phyloP scores from a whole-genome alignment of 1,284 basidiomycete genomes.

The Thelephora terrestris region DNA sequence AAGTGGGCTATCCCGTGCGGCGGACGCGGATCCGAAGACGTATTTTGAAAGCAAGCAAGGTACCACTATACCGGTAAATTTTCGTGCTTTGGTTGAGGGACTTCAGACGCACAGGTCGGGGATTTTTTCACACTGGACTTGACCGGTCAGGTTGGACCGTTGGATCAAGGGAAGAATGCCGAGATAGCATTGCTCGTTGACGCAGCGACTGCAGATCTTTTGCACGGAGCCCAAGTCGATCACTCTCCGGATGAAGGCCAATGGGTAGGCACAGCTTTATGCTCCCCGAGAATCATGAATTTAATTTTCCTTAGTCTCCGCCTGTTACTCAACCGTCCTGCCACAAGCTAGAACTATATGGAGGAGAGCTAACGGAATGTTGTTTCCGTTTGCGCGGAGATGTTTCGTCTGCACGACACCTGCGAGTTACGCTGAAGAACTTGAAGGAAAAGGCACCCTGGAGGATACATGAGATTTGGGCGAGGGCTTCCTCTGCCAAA shows the following conservation, averaged over 20 bases:
- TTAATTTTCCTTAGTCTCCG: too few relatives aligned
- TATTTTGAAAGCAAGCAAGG: slow-evolving; percentile 33
- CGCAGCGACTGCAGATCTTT: slow-evolving; percentile 18
- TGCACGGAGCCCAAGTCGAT: neutral
- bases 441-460: neutral
- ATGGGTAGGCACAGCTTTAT: too few relatives aligned
- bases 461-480: neutral
- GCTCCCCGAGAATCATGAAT: too few relatives aligned
- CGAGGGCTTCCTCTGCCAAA: neutral
- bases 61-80: neutral
- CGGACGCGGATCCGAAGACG: slow-evolving; percentile 39
- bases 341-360: too few relatives aligned
- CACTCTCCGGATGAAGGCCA: too few relatives aligned
- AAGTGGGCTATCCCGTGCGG: slow-evolving; percentile 42
- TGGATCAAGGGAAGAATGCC: slow-evolving; percentile 14
- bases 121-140: slow-evolving; percentile 40
- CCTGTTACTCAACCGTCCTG: too few relatives aligned
- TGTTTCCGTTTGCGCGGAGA: neutral
- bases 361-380: neutral
- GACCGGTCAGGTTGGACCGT: slow-evolving; percentile 20
- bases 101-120: slow-evolving; percentile 25
- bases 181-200: slow-evolving; percentile 40
- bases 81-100: neutral
- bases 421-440: neutral
- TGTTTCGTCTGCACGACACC: neutral